phyloP scores from a whole-genome alignment of 306 rosid genomes.

The Pueraria montana region DNA sequence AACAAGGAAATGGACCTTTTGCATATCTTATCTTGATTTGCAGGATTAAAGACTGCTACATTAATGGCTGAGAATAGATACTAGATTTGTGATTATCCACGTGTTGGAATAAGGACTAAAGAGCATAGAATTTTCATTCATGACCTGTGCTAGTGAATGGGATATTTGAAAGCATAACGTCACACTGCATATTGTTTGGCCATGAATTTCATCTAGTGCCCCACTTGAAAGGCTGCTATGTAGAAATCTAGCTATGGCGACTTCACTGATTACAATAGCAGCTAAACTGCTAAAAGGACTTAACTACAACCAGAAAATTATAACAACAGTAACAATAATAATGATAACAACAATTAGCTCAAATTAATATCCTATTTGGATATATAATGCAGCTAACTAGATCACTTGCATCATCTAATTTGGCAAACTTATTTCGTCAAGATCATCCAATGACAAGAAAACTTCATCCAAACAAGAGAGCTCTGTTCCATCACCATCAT shows the following conservation, averaged over 20 bases:
- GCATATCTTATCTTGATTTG: constrained; percentile 44
- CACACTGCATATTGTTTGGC: constrained; percentile 57
- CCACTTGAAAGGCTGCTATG: constrained; percentile 54
- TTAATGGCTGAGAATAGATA: constrained; percentile 37
- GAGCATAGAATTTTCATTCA: constrained; percentile 39
- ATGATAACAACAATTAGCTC: constrained; percentile 42
- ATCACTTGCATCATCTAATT: constrained; percentile 57
- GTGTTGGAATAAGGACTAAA: constrained; percentile 42
- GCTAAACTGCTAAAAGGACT: constrained; percentile 33
- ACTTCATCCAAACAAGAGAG: constrained; percentile 98
- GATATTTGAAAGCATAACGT: constrained; percentile 61
- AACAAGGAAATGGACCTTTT: constrained; percentile 21
- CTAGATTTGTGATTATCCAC: constrained; percentile 47
- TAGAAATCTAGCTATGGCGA: constrained; percentile 46
- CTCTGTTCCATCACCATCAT: constrained; percentile 72
- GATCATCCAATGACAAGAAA: constrained; percentile 93
- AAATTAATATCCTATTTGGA: constrained; percentile 52
- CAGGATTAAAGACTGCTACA: constrained; percentile 19
- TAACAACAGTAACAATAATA: background rate
- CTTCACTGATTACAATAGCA: constrained; percentile 55
- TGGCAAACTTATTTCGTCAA: constrained; percentile 93
- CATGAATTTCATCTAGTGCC: constrained; percentile 57
- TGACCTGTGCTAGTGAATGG: constrained; percentile 46
- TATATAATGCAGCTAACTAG: constrained; percentile 46
- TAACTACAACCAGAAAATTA: constrained; percentile 40